Conservation (phyloP, 2,329 filamentous ascomycete genomes). For the Trichoderma koningii region DNA sequence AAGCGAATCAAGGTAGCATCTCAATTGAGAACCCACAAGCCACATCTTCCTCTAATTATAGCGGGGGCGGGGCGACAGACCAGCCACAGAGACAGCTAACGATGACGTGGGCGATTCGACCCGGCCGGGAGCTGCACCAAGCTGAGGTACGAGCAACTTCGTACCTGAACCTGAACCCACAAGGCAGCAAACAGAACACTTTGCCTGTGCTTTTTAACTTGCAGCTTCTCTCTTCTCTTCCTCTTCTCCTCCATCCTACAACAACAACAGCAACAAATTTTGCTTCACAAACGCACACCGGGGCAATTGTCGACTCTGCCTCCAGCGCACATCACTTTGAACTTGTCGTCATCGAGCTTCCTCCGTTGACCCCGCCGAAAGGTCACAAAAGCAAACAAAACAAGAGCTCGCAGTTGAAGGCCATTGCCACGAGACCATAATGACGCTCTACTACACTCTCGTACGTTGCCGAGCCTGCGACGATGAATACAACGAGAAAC, state of each 20-base stretch:
- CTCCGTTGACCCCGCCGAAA: not conserved
- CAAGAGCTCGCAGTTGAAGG: slow-evolving; percentile 7
- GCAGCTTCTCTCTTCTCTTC: not conserved
- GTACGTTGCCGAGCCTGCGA: slow-evolving; percentile 40
- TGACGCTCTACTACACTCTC: slow-evolving; percentile 62
- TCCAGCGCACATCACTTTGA: not conserved
- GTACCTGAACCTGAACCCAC: slow-evolving; percentile 16
- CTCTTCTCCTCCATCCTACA: not conserved
- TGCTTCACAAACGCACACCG: not conserved
- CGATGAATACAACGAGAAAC: not conserved
- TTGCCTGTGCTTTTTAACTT: not conserved
- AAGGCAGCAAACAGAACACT: slow-evolving; percentile 19
- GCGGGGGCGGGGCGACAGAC: slow-evolving; percentile 31
- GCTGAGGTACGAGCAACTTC: slow-evolving; percentile 3
- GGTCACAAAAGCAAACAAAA: not conserved
- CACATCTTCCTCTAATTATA: slow-evolving; percentile 12
- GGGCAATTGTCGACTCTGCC: too few relatives aligned
- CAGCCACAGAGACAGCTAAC: slow-evolving; percentile 35
- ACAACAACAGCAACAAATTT: not conserved
- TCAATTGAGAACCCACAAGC: slow-evolving; percentile 3
- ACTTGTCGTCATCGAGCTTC: not conserved
- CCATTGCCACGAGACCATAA: slow-evolving; percentile 41
- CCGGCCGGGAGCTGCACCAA: slow-evolving; percentile 6
- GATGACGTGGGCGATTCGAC: slow-evolving; percentile 42
- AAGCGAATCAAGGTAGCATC: not conserved